These are phyloP conservation scores for Inonotus obliquus DNA, from an alignment of 1,284 basidiomycete genomes.

Conservation along the genomic window DNA sequence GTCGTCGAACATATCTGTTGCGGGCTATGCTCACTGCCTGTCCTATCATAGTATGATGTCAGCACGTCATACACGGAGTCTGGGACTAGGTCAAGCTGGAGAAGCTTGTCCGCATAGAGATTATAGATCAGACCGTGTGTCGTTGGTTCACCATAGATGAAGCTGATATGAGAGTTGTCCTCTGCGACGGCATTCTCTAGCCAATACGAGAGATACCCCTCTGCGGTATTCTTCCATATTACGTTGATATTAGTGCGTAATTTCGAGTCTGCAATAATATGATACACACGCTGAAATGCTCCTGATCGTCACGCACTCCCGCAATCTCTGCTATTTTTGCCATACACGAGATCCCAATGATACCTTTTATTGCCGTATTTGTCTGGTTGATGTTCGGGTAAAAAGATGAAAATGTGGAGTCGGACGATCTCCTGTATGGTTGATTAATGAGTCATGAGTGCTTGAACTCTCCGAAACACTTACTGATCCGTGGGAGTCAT, in stretches of 20 bases:
- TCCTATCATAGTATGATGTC: constrained; percentile 6
- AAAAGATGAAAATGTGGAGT: constrained; percentile 5
- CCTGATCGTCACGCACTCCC: constrained; percentile 23
- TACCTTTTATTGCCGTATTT: constrained; percentile 40
- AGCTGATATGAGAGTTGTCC: constrained; percentile 23
- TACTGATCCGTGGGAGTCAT: constrained; percentile 33
- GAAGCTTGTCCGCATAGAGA: constrained; percentile 40
- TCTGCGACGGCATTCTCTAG: background rate
- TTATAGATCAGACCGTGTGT: constrained; percentile 43
- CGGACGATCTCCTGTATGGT: background rate
- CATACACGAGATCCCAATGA: constrained; percentile 40
- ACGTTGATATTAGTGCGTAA: background rate
- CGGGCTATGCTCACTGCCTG: background rate
- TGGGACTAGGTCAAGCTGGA: constrained; percentile 27
- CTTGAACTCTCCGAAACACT: constrained; percentile 16
- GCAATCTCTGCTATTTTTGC: constrained; percentile 32
- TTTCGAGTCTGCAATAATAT: background rate
- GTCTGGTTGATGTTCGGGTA: constrained; percentile 19
- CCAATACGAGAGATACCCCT: constrained; percentile 13
- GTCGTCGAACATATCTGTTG: background rate
- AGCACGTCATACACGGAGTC: constrained; percentile 14
- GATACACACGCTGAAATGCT: constrained; percentile 27
- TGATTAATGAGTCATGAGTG: background rate
- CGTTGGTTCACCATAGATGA: constrained; percentile 22
- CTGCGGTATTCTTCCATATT: background rate